Evolutionary conservation across 805 yeast genomes (phyloP), one percentile per base, ranked within the genome.

Genomic region (Ogataea methylovora): DNA sequence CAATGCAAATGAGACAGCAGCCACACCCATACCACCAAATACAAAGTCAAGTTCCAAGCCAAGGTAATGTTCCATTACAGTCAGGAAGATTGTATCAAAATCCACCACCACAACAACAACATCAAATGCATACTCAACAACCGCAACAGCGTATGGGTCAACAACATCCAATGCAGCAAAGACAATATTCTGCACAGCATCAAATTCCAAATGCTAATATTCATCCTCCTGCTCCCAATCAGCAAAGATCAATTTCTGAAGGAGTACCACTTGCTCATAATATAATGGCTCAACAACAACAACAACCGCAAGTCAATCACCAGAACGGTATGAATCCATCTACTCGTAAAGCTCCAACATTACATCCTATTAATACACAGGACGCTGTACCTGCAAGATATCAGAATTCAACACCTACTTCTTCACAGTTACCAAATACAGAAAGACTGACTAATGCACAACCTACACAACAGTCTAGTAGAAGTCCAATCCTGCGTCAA

Each of bases 401-500:
- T 26, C 24, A 33, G 7, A 36, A 36, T 19, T 34, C n/a, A n/a
- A n/a, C 32, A 18, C 35, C 36, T 17, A 29, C 31, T 19, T 32
- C 27, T 25, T 23, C n/a, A n/a, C n/a, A n/a, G n/a, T n/a, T n/a
- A n/a, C n/a, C n/a, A n/a, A n/a, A n/a, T n/a, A 21, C 23, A 8
- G 30, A 15, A 27, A 15, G n/a, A 27, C 15, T 23, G 30, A 36
- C 16, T 33, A 33, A 2, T 25, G 35, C 13, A 31, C n/a, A n/a
- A n/a, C n/a, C n/a, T n/a, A n/a, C n/a, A n/a, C 35, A 16, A 18
- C 30, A 9, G 7, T 38, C 34, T 17, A 44, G 40, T 14, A 52
- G 56, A 42, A 53, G 62, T 27, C 69, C 69, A 1, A 55, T 55
- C 11, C 39, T 63, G 24, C 56, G 63, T 13, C 68, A 63, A 37